These are phyloP conservation scores for Pelargonium fulgidum DNA, from an alignment of 441 rosid genomes.

Conservation along the genomic window DNA sequence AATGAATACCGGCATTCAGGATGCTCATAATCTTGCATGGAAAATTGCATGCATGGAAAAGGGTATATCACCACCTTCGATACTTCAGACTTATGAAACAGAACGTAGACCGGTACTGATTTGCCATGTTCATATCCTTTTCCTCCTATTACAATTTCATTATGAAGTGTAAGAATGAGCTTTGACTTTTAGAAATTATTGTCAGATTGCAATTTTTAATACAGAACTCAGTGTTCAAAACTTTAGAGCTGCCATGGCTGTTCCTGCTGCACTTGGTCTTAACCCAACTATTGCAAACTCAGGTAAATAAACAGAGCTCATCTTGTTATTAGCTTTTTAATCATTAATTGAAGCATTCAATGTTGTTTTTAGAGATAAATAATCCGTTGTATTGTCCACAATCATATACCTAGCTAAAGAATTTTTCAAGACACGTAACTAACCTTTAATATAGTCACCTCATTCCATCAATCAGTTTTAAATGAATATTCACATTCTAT, in stretches of 20 bases:
- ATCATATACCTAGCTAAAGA: too few species aligned
- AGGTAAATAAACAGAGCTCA: slow-evolving; percentile 34
- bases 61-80: slow-evolving; percentile 57
- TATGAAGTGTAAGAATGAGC: slow-evolving; percentile 16
- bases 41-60: slow-evolving; percentile 61
- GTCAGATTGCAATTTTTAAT: slow-evolving; percentile 70
- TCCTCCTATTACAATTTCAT: slow-evolving; percentile 18
- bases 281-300: slow-evolving; percentile 76
- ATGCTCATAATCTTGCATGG: slow-evolving; percentile 95
- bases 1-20: slow-evolving; percentile 97
- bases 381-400: too few species aligned
- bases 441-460: too few species aligned
- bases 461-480: too few species aligned
- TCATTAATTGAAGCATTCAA: slow-evolving; percentile 3
- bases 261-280: slow-evolving; percentile 85
- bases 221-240: slow-evolving; percentile 80
- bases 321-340: slow-evolving; percentile 11
- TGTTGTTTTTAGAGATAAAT: background rate
- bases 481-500: too few species aligned
- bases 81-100: slow-evolving; percentile 66
- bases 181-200: slow-evolving; percentile 23
- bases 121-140: slow-evolving; percentile 18
- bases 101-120: slow-evolving; percentile 80
- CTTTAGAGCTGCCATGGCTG: slow-evolving; percentile 84
- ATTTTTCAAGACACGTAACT: too few species aligned